Evolutionary conservation across 169 alveolate genomes (phyloP).

Genomic region (Eimeria acervulina): DNA sequence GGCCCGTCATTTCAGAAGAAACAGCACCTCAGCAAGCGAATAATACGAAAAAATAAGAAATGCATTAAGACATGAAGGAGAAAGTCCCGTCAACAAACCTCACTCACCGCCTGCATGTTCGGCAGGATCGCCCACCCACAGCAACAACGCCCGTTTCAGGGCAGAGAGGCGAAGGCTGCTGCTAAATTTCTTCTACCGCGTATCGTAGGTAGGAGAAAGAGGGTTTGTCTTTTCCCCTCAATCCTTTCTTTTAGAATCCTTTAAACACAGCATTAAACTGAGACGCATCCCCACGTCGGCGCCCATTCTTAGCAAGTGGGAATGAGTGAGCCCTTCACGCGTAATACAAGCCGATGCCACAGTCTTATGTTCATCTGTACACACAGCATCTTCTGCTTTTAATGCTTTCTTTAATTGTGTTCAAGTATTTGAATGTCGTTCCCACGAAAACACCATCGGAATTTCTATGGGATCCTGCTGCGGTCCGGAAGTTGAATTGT

Average conservation of each 20-base stretch:
- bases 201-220: neutral
- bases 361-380: too few relatives aligned
- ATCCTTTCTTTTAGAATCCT: neutral
- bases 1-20: conserved; percentile 40
- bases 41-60: neutral
- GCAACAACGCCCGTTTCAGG: neutral
- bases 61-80: neutral
- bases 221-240: neutral
- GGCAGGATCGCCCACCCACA: conserved; percentile 4
- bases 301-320: neutral
- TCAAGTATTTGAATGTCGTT: too few relatives aligned
- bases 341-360: too few relatives aligned
- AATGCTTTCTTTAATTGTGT: too few relatives aligned
- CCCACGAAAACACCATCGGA: too few relatives aligned
- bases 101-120: neutral
- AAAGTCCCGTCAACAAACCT: neutral
- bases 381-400: too few relatives aligned
- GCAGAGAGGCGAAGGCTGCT: neutral
- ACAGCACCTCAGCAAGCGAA: neutral
- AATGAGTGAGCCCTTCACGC: too few relatives aligned
- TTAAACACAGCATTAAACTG: neutral
- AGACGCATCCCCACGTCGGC: neutral
- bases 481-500: too few relatives aligned
- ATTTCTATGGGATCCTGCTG: too few relatives aligned
- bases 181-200: neutral